A percentile compares a stretch with the other conserved stretches of the same genome.
These are phyloP conservation scores for Hemisphaericaspora xylanilytica DNA, from an alignment of 1,139 yeast genomes.

Conservation along the genomic window DNA sequence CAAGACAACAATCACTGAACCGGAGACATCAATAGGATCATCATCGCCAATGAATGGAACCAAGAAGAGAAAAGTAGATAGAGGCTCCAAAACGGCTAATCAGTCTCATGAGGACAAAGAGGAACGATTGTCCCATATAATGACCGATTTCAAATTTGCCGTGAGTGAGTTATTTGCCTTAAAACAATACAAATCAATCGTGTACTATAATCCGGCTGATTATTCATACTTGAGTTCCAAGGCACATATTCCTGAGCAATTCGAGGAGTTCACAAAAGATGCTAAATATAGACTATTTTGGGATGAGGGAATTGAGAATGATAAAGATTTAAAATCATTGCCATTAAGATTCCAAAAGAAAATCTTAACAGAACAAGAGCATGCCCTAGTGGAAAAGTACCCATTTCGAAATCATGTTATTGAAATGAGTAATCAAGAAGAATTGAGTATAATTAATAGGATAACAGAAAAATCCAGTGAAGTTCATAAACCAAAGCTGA, in stretches of 20 bases:
- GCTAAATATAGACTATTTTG: constrained; percentile 31
- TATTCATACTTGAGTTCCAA: constrained; percentile 27
- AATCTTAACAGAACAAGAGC: constrained; percentile 40
- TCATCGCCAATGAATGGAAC: constrained; percentile 1
- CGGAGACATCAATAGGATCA: constrained; percentile 1
- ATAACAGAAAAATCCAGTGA: constrained; percentile 7
- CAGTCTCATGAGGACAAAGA: constrained; percentile 13
- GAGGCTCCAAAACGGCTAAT: background rate
- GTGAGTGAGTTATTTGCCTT: constrained; percentile 56
- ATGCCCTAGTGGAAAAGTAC: constrained; percentile 29
- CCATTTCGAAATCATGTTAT: constrained; percentile 38
- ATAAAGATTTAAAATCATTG: constrained; percentile 28
- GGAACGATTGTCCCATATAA: constrained; percentile 30
- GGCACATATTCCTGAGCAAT: constrained; percentile 34
- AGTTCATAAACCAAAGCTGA: background rate
- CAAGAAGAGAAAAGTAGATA: constrained; percentile 12
- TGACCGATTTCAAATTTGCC: constrained; percentile 44
- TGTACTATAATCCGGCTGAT: constrained; percentile 57
- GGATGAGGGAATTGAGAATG: constrained; percentile 29
- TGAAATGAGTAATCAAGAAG: constrained; percentile 23
- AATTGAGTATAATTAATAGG: constrained; percentile 19
- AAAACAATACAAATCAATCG: constrained; percentile 58
- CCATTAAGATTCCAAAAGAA: constrained; percentile 47
- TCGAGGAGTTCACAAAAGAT: constrained; percentile 32
- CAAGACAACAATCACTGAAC: constrained; percentile 4